Evolutionary conservation across 2,329 filamentous ascomycete genomes (phyloP), one percentile per base, ranked within the genome.

Genomic region (Dothideomycetidae sp.): DNA sequence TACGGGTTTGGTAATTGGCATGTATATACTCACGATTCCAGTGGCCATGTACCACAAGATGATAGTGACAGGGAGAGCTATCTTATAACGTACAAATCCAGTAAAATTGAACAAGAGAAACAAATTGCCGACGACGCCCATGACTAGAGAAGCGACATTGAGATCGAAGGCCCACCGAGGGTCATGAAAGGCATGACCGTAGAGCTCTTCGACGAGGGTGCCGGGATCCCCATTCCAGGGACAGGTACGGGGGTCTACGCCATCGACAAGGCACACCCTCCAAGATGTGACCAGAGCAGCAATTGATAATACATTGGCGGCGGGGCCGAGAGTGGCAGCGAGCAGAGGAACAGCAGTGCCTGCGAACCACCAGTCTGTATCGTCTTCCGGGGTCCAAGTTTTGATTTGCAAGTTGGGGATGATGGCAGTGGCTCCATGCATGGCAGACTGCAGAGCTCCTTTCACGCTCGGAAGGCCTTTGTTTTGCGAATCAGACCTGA

Each of bases 51-150:
- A 72, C 84, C 86, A 94, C 42, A 82, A 71, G 5, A 80, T 56
- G 42, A 94, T 93, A 1, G 84, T 92, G 14, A 83, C 66, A 1
- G 86, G 85, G 42, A 93, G 71, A 1, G 85, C 83, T 28, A 93
- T 66, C 12, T 78, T 76, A 53, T 93, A 93, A 35, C 82, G 73
- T 5, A 93, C 70, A 4, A 76, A 68, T 40, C 74, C 71, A 0
- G 84, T 81, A 68, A 94, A 93, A 58, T 93, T 93, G 47, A 90
- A 71, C 1, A 94, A 67, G 1, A 94, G 67, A 44, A 84, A 85
- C 1, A 82, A 45, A 49, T 94, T 94, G 5, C 85, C 81, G 1
- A 78, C 55, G 19, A 93, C 62, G 11, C 85, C 86, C 42, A 83
- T 71, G 12, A 62, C 72, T 3, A 94, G 67, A 43, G 88, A 86